Evolutionary conservation across 106 monocot species (phyloP), one percentile per base, ranked within the genome.

Genomic region (Triglochin maritima): DNA sequence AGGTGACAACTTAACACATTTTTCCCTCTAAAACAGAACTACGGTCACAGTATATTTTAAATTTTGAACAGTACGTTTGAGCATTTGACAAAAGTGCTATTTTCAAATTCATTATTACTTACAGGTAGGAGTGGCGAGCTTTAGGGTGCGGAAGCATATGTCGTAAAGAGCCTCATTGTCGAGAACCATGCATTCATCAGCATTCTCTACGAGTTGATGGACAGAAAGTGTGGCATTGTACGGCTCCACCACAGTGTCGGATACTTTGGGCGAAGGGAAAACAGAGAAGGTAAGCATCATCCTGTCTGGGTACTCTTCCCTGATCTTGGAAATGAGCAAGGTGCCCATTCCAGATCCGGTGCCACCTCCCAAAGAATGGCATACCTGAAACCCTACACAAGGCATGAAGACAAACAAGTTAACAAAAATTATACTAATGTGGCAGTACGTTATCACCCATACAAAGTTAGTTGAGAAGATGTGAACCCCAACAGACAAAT

Each of bases 271-370:
- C 17, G 84, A 83, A 7, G 84, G 84, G 71, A 81, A 87, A 42
- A 87, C 83, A 45, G 86, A 87, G 75, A 87, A 87, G 2, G 86
- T 87, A 46, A 87, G 41, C 86, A 87, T 87, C 86, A 87, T 87
- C 9, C 86, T 71, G 56, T 87, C 86, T 0, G 86, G 86, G 47
- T 80, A 87, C 65, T 87, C 83, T 47, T 83, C 86, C 46, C 83
- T 71, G 56, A 87, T 83, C 78, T 87, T 87, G 7, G 86, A 87
- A 11, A 87, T 83, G 70, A 87, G 83, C 50, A 87, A 72, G 1
- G 86, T 86, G 5, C 86, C 86, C 86, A 86, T 86, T 29, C 86
- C 82, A 63, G 86, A 86, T 42, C 86, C 86, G 16, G 86, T 86
- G 3, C 83, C 81, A 41, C 87, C 83, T 69, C 83, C 83, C 45